These are phyloP conservation scores for Pittosporum tobira DNA, from an alignment of 129 eudicot species.

Conservation along the genomic window DNA sequence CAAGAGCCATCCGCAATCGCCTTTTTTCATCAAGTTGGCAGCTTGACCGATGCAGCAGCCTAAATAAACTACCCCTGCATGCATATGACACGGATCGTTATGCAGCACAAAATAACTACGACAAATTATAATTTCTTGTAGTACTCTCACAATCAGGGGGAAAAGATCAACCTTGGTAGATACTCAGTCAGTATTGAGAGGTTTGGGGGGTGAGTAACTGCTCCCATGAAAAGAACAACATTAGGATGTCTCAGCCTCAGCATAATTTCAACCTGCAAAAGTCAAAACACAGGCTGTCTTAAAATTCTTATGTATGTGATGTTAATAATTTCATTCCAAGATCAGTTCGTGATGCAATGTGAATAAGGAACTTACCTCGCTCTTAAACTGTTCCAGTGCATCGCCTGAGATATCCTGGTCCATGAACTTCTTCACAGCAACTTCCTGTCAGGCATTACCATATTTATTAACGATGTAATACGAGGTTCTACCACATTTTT, in stretches of 20 bases:
- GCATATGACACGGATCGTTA: not conserved
- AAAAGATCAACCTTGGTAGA: conserved; percentile 73
- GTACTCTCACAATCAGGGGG: not conserved
- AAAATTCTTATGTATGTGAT: not conserved
- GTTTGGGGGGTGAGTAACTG: conserved; percentile 89
- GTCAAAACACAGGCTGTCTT: conserved; percentile 2
- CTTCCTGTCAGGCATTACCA: conserved; percentile 60
- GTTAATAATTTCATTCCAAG: not conserved
- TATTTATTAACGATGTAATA: conserved; percentile 1
- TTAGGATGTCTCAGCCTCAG: conserved; percentile 95
- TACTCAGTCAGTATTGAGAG: conserved; percentile 93
- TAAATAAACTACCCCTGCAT: conserved; percentile 84
- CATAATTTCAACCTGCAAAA: conserved; percentile 88
- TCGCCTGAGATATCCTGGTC: conserved; percentile 83
- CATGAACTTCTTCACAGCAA: conserved; percentile 93
- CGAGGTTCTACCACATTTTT: conserved; percentile 3
- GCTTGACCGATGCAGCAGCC: conserved; percentile 70
- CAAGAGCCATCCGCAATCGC: conserved; percentile 88
- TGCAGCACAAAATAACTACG: conserved; percentile 7
- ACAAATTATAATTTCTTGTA: not conserved
- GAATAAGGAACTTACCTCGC: conserved; percentile 56
- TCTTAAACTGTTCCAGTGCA: conserved; percentile 76
- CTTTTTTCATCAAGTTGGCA: conserved; percentile 73
- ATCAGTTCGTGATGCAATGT: conserved; percentile 9
- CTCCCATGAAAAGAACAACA: conserved; percentile 99